Conservation (phyloP, 2,329 filamentous ascomycete genomes). For the Atkinsonella texensis region DNA sequence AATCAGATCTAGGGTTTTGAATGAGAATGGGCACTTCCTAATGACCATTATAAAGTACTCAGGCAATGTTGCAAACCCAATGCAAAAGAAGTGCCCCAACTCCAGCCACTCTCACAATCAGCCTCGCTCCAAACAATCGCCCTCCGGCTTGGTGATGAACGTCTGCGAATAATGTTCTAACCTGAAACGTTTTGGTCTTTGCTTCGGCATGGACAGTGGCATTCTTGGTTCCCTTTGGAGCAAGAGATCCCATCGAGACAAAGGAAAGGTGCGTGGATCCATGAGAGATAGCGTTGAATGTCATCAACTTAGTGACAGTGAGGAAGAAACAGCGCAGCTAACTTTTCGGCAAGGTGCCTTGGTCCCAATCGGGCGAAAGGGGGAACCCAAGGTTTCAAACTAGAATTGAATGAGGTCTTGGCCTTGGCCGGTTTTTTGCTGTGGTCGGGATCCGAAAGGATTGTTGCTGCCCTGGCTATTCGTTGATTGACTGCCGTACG, state of each 20-base stretch:
- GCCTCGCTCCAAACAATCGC: background rate
- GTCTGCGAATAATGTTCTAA: background rate
- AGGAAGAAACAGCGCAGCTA: background rate
- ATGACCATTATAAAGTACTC: slow-evolving; percentile 10
- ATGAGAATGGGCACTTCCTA: slow-evolving; percentile 21
- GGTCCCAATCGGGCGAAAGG: background rate
- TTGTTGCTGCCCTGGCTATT: slow-evolving; percentile 42
- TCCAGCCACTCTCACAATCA: background rate
- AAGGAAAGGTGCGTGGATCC: background rate
- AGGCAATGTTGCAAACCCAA: slow-evolving; percentile 1
- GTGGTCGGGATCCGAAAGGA: slow-evolving; percentile 41
- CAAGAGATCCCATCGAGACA: background rate
- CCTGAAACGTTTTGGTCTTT: background rate
- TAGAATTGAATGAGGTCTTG: slow-evolving; percentile 55
- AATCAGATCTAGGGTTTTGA: slow-evolving; percentile 23
- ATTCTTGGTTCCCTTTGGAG: background rate
- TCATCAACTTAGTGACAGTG: background rate
- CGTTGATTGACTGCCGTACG: slow-evolving; percentile 40
- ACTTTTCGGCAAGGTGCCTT: background rate
- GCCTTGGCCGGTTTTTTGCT: slow-evolving; percentile 37
- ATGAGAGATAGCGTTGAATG: background rate
- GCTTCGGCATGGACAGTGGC: background rate
- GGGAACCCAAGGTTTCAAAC: slow-evolving; percentile 6
- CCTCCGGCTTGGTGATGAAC: background rate
- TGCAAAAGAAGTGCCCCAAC: slow-evolving; percentile 1